These are phyloP conservation scores for Plasmopara halstedii DNA, from an alignment of 352 stramenopile species.

Conservation along the genomic window DNA sequence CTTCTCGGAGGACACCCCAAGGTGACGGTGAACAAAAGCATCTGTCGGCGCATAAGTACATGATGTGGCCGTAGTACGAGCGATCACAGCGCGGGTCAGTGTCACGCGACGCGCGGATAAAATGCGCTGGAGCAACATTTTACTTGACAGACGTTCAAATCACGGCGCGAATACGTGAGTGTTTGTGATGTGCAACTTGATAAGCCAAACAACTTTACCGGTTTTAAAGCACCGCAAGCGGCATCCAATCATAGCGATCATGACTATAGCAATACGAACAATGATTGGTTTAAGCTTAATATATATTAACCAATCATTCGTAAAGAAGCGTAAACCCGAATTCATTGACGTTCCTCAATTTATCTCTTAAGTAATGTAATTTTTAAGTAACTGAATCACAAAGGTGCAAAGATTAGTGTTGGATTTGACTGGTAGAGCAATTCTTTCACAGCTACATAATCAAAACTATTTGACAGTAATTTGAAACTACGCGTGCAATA, in stretches of 20 bases:
- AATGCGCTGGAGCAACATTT: slow-evolving; percentile 18
- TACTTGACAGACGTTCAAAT: not conserved
- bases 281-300: too few species aligned
- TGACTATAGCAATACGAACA: too few species aligned
- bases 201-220: too few species aligned
- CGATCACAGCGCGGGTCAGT: slow-evolving; percentile 6
- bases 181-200: too few species aligned
- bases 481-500: slow-evolving; percentile 42
- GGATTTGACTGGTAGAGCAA: slow-evolving; percentile 61
- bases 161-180: slow-evolving; percentile 12
- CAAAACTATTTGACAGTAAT: slow-evolving; percentile 55
- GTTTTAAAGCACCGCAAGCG: too few species aligned
- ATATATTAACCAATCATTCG: too few species aligned
- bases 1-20: slow-evolving; percentile 83
- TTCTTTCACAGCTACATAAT: slow-evolving; percentile 63
- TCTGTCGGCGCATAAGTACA: slow-evolving; percentile 39
- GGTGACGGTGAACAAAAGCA: slow-evolving; percentile 63
- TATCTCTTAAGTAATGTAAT: too few species aligned
- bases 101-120: slow-evolving; percentile 12
- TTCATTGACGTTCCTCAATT: too few species aligned
- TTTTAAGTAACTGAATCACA: slow-evolving; percentile 12
- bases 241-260: too few species aligned
- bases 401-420: slow-evolving; percentile 50
- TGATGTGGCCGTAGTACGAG: slow-evolving; percentile 10
- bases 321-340: too few species aligned